Percentiles rank a stretch among this genome's conserved stretches.
These are phyloP conservation scores for Pseudofabraea citricarpa DNA, from an alignment of 2,329 filamentous ascomycete species.

Conservation along the genomic window DNA sequence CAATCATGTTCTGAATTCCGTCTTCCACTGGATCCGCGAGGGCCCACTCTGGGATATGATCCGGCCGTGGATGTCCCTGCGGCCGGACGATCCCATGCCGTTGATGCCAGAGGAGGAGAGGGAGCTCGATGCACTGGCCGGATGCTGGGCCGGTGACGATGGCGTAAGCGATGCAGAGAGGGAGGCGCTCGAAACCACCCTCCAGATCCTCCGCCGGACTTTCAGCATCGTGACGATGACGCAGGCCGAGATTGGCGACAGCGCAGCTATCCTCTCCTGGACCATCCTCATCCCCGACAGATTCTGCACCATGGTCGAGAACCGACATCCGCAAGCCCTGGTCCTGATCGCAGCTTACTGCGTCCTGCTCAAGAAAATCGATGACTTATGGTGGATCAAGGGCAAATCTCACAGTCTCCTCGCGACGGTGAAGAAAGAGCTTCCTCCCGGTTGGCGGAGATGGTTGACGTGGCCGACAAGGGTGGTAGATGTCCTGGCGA, in stretches of 20 bases:
- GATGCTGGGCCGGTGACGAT: conserved; percentile 1
- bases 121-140: conserved; percentile 2
- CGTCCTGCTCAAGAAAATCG: neutral
- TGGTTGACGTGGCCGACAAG: neutral
- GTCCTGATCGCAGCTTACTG: neutral
- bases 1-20: conserved; percentile 10
- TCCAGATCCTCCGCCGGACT: conserved; percentile 3
- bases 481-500: neutral
- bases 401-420: neutral
- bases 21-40: conserved; percentile 9
- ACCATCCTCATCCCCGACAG: conserved; percentile 2
- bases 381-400: neutral
- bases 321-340: neutral
- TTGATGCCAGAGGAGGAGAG: neutral
- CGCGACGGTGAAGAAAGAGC: neutral
- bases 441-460: neutral
- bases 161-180: neutral
- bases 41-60: conserved; percentile 13
- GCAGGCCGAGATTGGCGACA: conserved; percentile 1
- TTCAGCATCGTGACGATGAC: conserved; percentile 1
- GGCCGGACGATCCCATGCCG: neutral
- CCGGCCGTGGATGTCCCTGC: conserved; percentile 1
- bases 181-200: conserved; percentile 3
- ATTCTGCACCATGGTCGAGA: conserved; percentile 2
- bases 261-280: conserved; percentile 6